A percentile compares a stretch with the other conserved stretches of the same genome.
phyloP scores from a whole-genome alignment of 1,284 basidiomycete species.

The Ceratobasidium sp. region DNA sequence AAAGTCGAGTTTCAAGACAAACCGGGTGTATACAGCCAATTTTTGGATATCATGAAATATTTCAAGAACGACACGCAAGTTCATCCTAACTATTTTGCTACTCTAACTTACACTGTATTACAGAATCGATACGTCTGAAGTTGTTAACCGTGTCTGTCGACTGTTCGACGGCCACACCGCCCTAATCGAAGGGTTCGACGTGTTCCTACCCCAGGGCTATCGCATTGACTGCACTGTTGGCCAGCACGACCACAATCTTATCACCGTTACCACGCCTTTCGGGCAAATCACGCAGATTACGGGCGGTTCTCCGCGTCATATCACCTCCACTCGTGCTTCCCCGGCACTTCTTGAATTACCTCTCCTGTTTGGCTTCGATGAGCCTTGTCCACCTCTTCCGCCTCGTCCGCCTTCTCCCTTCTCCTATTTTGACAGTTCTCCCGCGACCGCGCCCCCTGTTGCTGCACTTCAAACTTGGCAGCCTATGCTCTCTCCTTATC shows the following conservation, averaged over 20 bases:
- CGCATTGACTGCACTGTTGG: slow-evolving; percentile 88
- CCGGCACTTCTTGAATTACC: slow-evolving; percentile 50
- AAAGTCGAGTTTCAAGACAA: slow-evolving; percentile 92
- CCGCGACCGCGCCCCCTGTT: slow-evolving; percentile 48
- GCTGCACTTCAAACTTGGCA: slow-evolving; percentile 49
- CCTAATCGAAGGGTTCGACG: slow-evolving; percentile 99
- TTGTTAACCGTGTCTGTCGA: slow-evolving; percentile 95
- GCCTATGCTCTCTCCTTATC: slow-evolving; percentile 47
- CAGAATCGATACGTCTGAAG: slow-evolving; percentile 98
- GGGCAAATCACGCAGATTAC: slow-evolving; percentile 76
- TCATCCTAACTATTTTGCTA: slow-evolving; percentile 35
- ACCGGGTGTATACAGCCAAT: slow-evolving; percentile 97
- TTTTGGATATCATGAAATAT: slow-evolving; percentile 99
- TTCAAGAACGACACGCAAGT: slow-evolving; percentile 92
- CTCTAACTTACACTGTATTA: slow-evolving; percentile 16
- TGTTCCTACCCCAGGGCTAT: slow-evolving; percentile 96
- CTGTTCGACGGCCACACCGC: slow-evolving; percentile 94
- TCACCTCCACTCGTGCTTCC: slow-evolving; percentile 42
- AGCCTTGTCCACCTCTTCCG: slow-evolving; percentile 30
- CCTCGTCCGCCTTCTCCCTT: slow-evolving; percentile 38
- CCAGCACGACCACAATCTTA: slow-evolving; percentile 81
- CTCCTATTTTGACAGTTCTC: slow-evolving; percentile 45
- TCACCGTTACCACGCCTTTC: slow-evolving; percentile 94
- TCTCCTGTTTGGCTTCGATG: slow-evolving; percentile 35
- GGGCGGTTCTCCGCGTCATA: slow-evolving; percentile 54